Base-by-base conservation (phyloP, 2,329 filamentous ascomycete genomes). In the Chaetomiaceae sp. region DNA sequence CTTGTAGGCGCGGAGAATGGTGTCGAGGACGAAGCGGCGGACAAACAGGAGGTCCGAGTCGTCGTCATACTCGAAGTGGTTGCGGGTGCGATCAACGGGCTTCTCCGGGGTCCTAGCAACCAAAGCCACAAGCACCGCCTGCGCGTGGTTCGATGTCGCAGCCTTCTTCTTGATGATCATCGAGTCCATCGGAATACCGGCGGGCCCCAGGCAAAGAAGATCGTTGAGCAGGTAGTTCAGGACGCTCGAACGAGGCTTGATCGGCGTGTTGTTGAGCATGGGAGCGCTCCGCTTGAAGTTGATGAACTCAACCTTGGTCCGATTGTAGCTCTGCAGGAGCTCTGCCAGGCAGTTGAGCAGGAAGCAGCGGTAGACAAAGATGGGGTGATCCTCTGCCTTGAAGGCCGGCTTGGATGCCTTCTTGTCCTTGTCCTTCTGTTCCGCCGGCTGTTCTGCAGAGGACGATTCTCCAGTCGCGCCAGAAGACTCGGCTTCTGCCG, bases 271-370 rank as follows among this genome's bases (percentile, higher is more conserved):
- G 11, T 86, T 86, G 62, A 89, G 86, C 40, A 90, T 80, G 43
- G 92, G 89, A 6, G 89, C 87, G 66, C 91, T 96, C 56, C 92
- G 86, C 61, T 95, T 97, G 74, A 96, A 99, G 69, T 96, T 97
- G 75, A 99, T 96, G 68, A 99, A 97, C 68, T 99, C 95, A 39
- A 99, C 83, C 77, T 99, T 99, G 8, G 91, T 89, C 50, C 91
- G 85, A 62, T 91, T 96, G 73, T 97, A 99, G 65, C 88, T 95
- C 53, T 88, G 85, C 14, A 99, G 77, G 14, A 99, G 81, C 70
- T 99, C 94, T 0, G 90, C 86, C 36, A 99, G 75, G 65, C 91
- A 96, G 66, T 94, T 91, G 29, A 99, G 80, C 47, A 99, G 75
- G 74, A 97, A 96, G 73, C 92, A 96, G 44, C 94, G 84, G 66